Percentiles rank a stretch among this genome's conserved stretches.
Evolutionary conservation across 768 basidiomycete species (phyloP).

Genomic region (Boletus sp.): DNA sequence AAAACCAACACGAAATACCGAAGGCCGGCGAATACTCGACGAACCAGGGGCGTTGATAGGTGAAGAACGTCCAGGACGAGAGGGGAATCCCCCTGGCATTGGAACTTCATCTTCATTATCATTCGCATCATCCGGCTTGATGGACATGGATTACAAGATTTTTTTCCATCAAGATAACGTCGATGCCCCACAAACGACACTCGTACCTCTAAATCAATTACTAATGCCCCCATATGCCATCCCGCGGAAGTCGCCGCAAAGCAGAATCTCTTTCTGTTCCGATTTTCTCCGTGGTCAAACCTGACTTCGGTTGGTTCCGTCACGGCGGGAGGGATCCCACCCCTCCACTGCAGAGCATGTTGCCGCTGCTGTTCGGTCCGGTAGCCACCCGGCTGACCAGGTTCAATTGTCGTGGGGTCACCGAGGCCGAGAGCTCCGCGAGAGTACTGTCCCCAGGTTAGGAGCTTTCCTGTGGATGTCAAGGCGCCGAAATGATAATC

Average conservation of each 20-base stretch:
- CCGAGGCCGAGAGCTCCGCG: slow-evolving; percentile 85
- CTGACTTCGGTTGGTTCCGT: slow-evolving; percentile 64
- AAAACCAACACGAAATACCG: slow-evolving; percentile 54
- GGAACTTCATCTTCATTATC: slow-evolving; percentile 31
- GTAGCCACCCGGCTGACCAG: slow-evolving; percentile 64
- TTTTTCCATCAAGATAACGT: slow-evolving; percentile 1
- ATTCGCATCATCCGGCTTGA: slow-evolving; percentile 34
- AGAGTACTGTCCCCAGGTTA: slow-evolving; percentile 81
- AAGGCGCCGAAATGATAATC: slow-evolving; percentile 93
- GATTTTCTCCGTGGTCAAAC: slow-evolving; percentile 61
- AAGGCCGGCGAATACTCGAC: slow-evolving; percentile 14
- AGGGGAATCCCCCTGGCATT: slow-evolving; percentile 38
- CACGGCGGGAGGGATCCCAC: slow-evolving; percentile 41
- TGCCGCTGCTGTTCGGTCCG: slow-evolving; percentile 36
- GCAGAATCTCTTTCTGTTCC: slow-evolving; percentile 62
- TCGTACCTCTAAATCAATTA: slow-evolving; percentile 76
- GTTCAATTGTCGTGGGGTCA: slow-evolving; percentile 54
- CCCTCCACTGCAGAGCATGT: slow-evolving; percentile 24
- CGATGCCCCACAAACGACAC: background rate
- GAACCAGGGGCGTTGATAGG: slow-evolving; percentile 12
- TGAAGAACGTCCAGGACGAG: slow-evolving; percentile 13
- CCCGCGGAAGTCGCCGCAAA: slow-evolving; percentile 81
- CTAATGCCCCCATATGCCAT: slow-evolving; percentile 91
- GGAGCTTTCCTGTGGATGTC: slow-evolving; percentile 69
- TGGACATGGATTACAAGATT: background rate